Conservation (phyloP, 768 basidiomycete genomes). For the Boletus subcaerulescens region DNA sequence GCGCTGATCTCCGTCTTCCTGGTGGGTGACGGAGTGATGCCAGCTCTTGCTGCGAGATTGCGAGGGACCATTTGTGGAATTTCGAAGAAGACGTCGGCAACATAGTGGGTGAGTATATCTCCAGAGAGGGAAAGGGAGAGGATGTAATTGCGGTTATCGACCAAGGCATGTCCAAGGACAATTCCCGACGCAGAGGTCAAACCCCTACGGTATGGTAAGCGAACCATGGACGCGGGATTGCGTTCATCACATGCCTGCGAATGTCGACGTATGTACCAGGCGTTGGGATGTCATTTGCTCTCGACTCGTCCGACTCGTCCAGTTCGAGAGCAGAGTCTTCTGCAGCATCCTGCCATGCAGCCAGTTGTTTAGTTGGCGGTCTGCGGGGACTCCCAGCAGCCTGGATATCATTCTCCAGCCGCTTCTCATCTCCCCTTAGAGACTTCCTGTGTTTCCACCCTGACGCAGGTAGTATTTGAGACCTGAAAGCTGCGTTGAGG, state of each 20-base stretch:
- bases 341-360: slow-evolving; percentile 24
- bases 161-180: slow-evolving; percentile 28
- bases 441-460: slow-evolving; percentile 39
- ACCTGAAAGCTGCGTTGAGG: slow-evolving; percentile 33
- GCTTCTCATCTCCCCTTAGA: slow-evolving; percentile 40
- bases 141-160: slow-evolving; percentile 28
- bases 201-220: slow-evolving; percentile 19
- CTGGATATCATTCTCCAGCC: slow-evolving; percentile 28
- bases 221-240: background rate
- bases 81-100: slow-evolving; percentile 56
- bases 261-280: slow-evolving; percentile 54
- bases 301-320: slow-evolving; percentile 12
- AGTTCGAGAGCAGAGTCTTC: slow-evolving; percentile 8
- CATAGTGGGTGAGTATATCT: slow-evolving; percentile 47
- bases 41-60: slow-evolving; percentile 50
- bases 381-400: slow-evolving; percentile 5
- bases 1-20: slow-evolving; percentile 47
- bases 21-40: slow-evolving; percentile 28
- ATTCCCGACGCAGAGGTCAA: slow-evolving; percentile 24
- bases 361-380: slow-evolving; percentile 25
- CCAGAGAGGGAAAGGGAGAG: slow-evolving; percentile 41
- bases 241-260: slow-evolving; percentile 39
- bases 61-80: slow-evolving; percentile 54
- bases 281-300: slow-evolving; percentile 18
- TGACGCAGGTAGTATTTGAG: slow-evolving; percentile 16